Evolutionary conservation across 2,329 filamentous ascomycete genomes (phyloP), one percentile per base, ranked within the genome.

Genomic region (Aspergillus jensenii): DNA sequence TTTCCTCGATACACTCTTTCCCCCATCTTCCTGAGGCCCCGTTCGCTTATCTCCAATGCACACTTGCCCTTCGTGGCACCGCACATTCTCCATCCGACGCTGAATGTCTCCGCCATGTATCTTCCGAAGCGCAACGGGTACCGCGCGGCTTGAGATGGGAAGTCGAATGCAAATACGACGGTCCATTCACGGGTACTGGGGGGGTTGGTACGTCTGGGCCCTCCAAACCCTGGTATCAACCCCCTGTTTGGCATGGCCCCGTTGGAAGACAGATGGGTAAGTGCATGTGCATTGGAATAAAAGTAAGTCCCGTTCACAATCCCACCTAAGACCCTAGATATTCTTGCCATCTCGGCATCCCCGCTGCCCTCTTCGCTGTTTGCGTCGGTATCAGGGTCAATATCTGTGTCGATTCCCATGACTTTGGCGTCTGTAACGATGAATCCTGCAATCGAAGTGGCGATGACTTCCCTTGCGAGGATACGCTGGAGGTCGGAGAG

Each of bases 141-240:
- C 7, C n/a, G 33, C 6, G 54, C 39, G 2, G 59, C 61, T 12
- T 55, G 41, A 15, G 21, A 14, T 2, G 62, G 52, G 44, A 62
- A 64, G 35, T 56, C 49, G 50, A 62, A 55, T 3, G 59, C 62
- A n/a, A 62, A 61, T 9, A 60, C 6, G 15, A 63, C 23, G 6
- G 59, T 33, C 33, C 47, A 59, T 46, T 56, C 41, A 33, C 31
- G 19, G 31, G 12, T 35, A 11, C 27, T 21, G 9, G 43, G 33
- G 46, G 35, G 25, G 4, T 27, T 11, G 39, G 15, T 15, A 37
- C 35, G 14, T 3, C 15, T n/a, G 14, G 12, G 12, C 14, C 35
- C 15, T 37, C 6, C 35, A 0, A 15, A 15, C 35, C 12, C 35
- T 37, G 12, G 12, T 15, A 46, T 46, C 23, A 46, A 8, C 6